Evolutionary conservation across 2,329 filamentous ascomycete genomes (phyloP).

Genomic region (Sporothrix globosa): DNA sequence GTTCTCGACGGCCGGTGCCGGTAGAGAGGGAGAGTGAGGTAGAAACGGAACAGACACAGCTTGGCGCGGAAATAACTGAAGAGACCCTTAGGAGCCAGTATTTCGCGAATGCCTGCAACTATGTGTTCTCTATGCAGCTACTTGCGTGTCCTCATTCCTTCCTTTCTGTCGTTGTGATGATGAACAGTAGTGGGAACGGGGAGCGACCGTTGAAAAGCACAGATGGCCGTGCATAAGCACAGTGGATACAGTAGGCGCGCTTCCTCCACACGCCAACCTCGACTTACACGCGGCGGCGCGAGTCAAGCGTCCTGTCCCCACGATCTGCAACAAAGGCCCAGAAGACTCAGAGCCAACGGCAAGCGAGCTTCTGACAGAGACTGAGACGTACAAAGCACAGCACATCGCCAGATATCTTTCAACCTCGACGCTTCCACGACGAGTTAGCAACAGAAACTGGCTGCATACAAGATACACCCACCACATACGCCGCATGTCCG

Average conservation of each 20-base stretch:
- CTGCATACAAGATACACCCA: not conserved
- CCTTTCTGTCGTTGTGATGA: not conserved
- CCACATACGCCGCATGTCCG: too few relatives aligned
- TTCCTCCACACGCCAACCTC: conserved; percentile 21
- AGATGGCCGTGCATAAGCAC: conserved; percentile 20
- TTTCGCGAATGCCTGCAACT: not conserved
- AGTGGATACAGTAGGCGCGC: conserved; percentile 18
- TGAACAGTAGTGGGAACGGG: not conserved
- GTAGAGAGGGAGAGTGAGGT: not conserved
- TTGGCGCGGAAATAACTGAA: conserved; percentile 8
- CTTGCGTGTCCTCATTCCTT: not conserved
- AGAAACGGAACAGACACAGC: not conserved
- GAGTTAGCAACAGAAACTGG: not conserved
- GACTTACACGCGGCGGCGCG: conserved; percentile 2
- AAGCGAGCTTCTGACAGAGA: too few relatives aligned
- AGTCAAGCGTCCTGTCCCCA: not conserved
- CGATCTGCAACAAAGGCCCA: not conserved
- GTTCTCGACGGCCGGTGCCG: not conserved
- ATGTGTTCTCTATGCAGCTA: conserved; percentile 5
- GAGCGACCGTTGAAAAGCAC: conserved; percentile 11
- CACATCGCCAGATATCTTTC: not conserved
- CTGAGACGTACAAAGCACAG: too few relatives aligned
- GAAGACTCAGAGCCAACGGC: not conserved
- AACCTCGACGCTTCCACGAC: not conserved
- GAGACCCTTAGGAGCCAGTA: not conserved